Evolutionary conservation across 805 yeast genomes (phyloP), one percentile per base, ranked within the genome.

Genomic region (Pichia insulana): DNA sequence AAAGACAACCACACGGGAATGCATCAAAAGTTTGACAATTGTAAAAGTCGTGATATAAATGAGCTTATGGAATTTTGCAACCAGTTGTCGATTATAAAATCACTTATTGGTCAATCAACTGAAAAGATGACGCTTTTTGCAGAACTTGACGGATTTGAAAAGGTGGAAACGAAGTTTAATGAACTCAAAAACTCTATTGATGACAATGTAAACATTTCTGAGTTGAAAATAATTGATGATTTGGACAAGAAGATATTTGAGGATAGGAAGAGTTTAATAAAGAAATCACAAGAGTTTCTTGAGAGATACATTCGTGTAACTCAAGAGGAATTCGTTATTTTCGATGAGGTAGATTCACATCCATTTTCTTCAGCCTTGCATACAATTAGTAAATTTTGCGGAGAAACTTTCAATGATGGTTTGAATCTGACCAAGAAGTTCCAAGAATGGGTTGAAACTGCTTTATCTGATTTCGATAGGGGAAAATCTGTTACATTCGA

Each of bases 51-150:
- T 1, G 57, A 55, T 19, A 46, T 50, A 37, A 32, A 50, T 7
- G 40, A 51, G 17, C 55, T 59, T 34, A 44, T 59, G n/a, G 63
- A 58, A n/a, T 37, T 54, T 1, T 57, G 62, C 34, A 61, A 61
- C 40, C 49, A 50, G 36, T 46, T 10, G 50, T 62, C 20, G 50
- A 54, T 20, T 64, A 63, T 6, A 41, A 61, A 6, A 19, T 60
- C 12, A 52, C 8, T 22, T 5, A 5, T 22, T 22, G 25, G 46
- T 28, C 64, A 62, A 35, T 37, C 58, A 17, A 22, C 28, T 4
- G 31, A 51, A 2, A 11, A 22, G 1, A 33, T 42, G 3, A 42
- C 45, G 19, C 52, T 57, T 30, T 50, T 43, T 15, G 30, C 42
- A 3, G 36, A 43, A 4, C 48, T 58, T 2, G 13, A 37, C 2